These are phyloP conservation scores for Gigaspora rosea DNA, from an alignment of 192 early-diverging fungal genomes.

Conservation along the genomic window DNA sequence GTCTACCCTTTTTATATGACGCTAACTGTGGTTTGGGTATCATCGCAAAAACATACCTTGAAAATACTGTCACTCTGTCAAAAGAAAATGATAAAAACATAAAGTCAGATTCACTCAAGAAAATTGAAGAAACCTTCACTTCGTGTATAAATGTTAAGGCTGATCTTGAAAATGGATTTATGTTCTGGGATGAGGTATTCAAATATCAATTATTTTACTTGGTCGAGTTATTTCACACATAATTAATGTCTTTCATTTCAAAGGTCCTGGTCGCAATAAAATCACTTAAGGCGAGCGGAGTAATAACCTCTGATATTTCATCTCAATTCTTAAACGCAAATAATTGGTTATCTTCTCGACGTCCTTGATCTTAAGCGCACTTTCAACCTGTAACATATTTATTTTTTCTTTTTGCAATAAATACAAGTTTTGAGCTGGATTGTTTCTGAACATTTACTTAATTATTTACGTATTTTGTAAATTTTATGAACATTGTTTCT, in stretches of 20 bases:
- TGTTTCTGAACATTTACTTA: too few relatives aligned
- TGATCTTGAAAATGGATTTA: constrained; percentile 51
- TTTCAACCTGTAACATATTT: too few relatives aligned
- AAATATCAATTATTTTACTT: background rate
- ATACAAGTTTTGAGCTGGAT: too few relatives aligned
- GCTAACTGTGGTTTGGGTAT: constrained; percentile 55
- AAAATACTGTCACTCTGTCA: constrained; percentile 38
- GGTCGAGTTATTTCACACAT: background rate
- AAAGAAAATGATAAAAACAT: constrained; percentile 16
- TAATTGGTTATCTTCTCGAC: constrained; percentile 26
- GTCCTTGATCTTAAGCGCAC: background rate
- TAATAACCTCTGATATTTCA: constrained; percentile 15
- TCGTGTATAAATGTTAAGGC: constrained; percentile 43
- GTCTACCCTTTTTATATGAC: constrained; percentile 57
- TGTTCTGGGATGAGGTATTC: constrained; percentile 49
- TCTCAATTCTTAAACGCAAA: constrained; percentile 32
- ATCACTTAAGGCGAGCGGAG: background rate
- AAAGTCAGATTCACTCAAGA: constrained; percentile 35
- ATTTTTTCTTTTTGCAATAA: too few relatives aligned
- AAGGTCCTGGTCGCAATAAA: constrained; percentile 26
- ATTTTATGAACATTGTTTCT: too few relatives aligned
- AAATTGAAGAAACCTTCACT: constrained; percentile 47
- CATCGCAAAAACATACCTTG: constrained; percentile 53
- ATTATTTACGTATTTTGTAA: too few relatives aligned
- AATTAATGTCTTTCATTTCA: background rate